A percentile compares a stretch with the other conserved stretches of the same genome.
Evolutionary conservation across 495 filamentous ascomycete genomes (phyloP).

Genomic region (Aspergillus asperescens): DNA sequence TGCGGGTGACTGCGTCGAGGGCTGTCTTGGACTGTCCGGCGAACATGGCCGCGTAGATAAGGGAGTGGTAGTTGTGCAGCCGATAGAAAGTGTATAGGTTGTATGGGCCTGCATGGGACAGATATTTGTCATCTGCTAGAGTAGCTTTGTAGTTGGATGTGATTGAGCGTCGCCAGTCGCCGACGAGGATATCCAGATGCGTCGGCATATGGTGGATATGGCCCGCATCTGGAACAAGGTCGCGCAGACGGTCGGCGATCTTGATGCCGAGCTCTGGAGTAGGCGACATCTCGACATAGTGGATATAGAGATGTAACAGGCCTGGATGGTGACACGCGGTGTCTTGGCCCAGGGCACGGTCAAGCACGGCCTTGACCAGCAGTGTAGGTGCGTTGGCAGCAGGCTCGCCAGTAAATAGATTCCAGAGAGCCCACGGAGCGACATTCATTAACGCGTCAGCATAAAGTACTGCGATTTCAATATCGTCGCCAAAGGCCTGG

Average conservation of each 20-base stretch:
- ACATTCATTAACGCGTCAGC: slow-evolving; percentile 66
- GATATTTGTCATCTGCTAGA: slow-evolving; percentile 55
- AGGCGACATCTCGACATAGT: slow-evolving; percentile 69
- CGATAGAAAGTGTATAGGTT: slow-evolving; percentile 68
- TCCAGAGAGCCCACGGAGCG: slow-evolving; percentile 65
- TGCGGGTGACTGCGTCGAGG: slow-evolving; percentile 45
- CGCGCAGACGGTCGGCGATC: slow-evolving; percentile 54
- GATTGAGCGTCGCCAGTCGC: slow-evolving; percentile 59
- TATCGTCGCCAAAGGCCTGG: slow-evolving; percentile 45
- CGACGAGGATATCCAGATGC: slow-evolving; percentile 62
- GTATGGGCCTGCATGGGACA: slow-evolving; percentile 42
- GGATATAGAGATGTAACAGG: slow-evolving; percentile 64
- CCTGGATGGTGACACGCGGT: slow-evolving; percentile 51
- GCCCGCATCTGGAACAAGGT: slow-evolving; percentile 59
- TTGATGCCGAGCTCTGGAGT: slow-evolving; percentile 53
- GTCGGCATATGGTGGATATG: slow-evolving; percentile 69
- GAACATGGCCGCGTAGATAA: slow-evolving; percentile 68
- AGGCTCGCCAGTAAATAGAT: slow-evolving; percentile 53
- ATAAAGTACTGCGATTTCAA: slow-evolving; percentile 58
- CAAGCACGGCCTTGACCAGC: slow-evolving; percentile 53
- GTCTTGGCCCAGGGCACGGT: slow-evolving; percentile 42
- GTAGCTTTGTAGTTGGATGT: slow-evolving; percentile 57
- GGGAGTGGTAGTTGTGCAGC: slow-evolving; percentile 61
- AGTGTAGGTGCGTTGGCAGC: slow-evolving; percentile 49
- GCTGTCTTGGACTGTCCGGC: slow-evolving; percentile 53